A percentile compares a stretch with the other conserved stretches of the same genome.
Evolutionary conservation across 805 yeast species (phyloP).

Genomic region (Kazachstania taianensis): DNA sequence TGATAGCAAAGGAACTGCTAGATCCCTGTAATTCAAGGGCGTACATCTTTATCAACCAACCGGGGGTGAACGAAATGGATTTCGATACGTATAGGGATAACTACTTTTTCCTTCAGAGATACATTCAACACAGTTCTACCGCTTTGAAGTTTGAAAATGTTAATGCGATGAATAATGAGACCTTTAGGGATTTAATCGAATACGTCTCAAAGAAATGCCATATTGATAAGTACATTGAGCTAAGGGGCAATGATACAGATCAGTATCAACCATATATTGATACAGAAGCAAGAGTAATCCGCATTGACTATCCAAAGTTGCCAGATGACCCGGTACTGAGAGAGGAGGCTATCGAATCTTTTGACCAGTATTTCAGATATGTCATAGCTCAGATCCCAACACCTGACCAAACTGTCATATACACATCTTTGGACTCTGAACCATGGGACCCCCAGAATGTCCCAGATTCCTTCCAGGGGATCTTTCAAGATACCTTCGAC

Average conservation of each 20-base stretch:
- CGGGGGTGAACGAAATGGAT: conserved; percentile 42
- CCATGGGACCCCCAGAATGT: too few species aligned
- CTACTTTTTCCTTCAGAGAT: conserved; percentile 42
- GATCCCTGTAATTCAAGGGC: conserved; percentile 44
- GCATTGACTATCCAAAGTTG: conserved; percentile 46
- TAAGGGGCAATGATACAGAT: conserved; percentile 32
- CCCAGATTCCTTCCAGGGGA: conserved; percentile 5
- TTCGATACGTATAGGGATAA: conserved; percentile 31
- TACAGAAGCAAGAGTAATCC: conserved; percentile 49
- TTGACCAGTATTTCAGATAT: conserved; percentile 41
- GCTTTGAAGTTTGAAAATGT: conserved; percentile 48
- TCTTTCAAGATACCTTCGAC: conserved; percentile 47
- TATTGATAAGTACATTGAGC: conserved; percentile 13
- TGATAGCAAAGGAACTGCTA: conserved; percentile 26
- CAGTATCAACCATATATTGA: conserved; percentile 53
- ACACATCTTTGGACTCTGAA: conserved; percentile 36
- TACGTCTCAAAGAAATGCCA: conserved; percentile 18
- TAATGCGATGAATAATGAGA: conserved; percentile 16
- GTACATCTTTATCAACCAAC: conserved; percentile 45
- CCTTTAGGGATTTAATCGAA: conserved; percentile 14
- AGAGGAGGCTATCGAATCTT: conserved; percentile 27
- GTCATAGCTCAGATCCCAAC: conserved; percentile 63
- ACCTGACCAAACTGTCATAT: conserved; percentile 54
- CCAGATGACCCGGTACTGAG: conserved; percentile 24
- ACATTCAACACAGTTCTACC: conserved; percentile 49